A percentile compares a stretch with the other conserved stretches of the same genome.
Conservation (phyloP, 345 rosid species). For the Gossypium thurberi region DNA sequence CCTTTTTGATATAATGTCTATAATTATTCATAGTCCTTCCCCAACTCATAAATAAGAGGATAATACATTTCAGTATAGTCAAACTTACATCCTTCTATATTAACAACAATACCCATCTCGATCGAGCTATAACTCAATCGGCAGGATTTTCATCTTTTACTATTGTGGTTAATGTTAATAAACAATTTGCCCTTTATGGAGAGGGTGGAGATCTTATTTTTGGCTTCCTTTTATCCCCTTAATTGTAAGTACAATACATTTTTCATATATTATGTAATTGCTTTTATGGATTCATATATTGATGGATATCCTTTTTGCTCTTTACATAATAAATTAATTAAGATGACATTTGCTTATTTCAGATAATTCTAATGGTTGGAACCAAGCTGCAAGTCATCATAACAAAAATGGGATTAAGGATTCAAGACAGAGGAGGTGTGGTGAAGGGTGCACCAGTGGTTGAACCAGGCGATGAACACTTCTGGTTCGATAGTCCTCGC, state of each 20-base stretch:
- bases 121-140: fast-evolving
- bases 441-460: slow-evolving; percentile 87
- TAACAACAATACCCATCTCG: too few species aligned
- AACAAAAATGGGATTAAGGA: slow-evolving; percentile 69
- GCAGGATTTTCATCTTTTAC: too few species aligned
- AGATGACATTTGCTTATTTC: background rate
- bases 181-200: background rate
- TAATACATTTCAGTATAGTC: too few species aligned
- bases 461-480: slow-evolving; percentile 80
- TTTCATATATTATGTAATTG: too few species aligned
- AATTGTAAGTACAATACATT: slow-evolving; percentile 44
- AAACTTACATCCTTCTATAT: fast-evolving
- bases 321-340: too few species aligned
- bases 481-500: slow-evolving; percentile 91
- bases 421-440: slow-evolving; percentile 78
- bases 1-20: fast-evolving
- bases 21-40: fast-evolving
- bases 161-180: background rate
- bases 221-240: slow-evolving; percentile 91
- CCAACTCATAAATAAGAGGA: too few species aligned
- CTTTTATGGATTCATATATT: too few species aligned
- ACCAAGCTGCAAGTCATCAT: slow-evolving; percentile 79
- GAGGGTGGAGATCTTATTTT: slow-evolving; percentile 60
- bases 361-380: slow-evolving; percentile 65
- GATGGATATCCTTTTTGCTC: too few species aligned